Percentiles rank a stretch among this genome's conserved stretches.
phyloP scores from a whole-genome alignment of 306 rosid species.

The Adenanthera pavonina region DNA sequence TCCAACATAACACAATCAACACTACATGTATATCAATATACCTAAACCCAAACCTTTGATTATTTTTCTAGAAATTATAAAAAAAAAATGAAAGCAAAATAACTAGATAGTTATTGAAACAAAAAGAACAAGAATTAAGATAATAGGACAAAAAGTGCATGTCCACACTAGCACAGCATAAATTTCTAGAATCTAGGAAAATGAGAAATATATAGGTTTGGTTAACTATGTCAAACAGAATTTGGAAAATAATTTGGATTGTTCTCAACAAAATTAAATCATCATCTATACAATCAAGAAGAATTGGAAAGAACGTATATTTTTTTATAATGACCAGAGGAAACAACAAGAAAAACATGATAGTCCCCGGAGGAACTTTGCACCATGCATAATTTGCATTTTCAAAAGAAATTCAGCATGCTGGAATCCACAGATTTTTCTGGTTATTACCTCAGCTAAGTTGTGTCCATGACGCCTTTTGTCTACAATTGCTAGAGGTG shows the following conservation, averaged over 20 bases:
- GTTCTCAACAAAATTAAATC: background rate
- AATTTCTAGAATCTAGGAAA: background rate
- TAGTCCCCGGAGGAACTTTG: background rate
- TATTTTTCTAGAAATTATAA: background rate
- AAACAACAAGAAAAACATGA: conserved; percentile 2
- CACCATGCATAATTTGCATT: background rate
- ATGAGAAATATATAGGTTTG: background rate
- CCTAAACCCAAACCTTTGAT: background rate
- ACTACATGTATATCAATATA: background rate
- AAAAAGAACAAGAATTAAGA: too few species aligned
- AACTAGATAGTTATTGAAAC: background rate
- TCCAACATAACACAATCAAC: background rate
- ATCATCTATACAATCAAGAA: background rate
- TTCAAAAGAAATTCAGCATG: conserved; percentile 23
- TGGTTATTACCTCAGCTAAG: conserved; percentile 78
- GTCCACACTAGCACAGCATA: background rate
- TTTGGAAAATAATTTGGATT: background rate
- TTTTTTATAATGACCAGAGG: background rate
- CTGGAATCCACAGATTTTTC: background rate
- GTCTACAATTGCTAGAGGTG: conserved; percentile 97
- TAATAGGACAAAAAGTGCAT: background rate
- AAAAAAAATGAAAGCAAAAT: background rate
- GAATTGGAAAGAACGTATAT: background rate
- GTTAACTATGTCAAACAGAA: background rate
- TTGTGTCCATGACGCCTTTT: conserved; percentile 97